Base-by-base conservation (phyloP, 2,329 filamentous ascomycete genomes). In the Tympanopsis confertula region DNA sequence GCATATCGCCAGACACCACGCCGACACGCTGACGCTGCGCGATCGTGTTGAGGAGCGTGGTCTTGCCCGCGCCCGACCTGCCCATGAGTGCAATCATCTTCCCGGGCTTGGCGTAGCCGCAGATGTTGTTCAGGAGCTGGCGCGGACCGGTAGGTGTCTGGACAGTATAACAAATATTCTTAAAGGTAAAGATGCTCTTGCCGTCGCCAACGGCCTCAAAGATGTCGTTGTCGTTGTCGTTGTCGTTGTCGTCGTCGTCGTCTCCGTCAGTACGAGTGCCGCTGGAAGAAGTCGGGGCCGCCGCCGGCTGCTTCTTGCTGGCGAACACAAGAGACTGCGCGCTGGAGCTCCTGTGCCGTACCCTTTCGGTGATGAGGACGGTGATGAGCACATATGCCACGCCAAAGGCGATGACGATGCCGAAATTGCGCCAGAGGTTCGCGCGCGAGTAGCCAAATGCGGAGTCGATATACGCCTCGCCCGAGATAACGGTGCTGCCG, bases 21-120 rank as follows among this genome's bases (percentile, higher is more conserved):
- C 81, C 78, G 39, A 65, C 67, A 13, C 63, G 77, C 52, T 86
- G 79, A 3, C 85, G 73, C 49, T 87, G 82, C 0, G 83, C 30
- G 1, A 74, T 53, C 0, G 82, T 86, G 55, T 91, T 87, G n/a
- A 93, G 66, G 0, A 93, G 62, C 0, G 86, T 91, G 0, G 84
- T 88, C 59, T 93, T 93, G 13, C 86, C 86, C 5, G 86, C 86
- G 29, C 83, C 84, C 4, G 76, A 85, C 2, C 30, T 82, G 38
- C 86, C 86, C 67, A 91, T 85, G 1, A 93, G 63, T 0, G 86
- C 86, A 32, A 86, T 77, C 71, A 93, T 78, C 14, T 82, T 60
- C 14, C 86, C 85, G 1, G 86, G 86, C 49, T 86, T 87, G 2
- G 78, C 84, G 46, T 84, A 89, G 2, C 86, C 86, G 40, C 68